phyloP scores from a whole-genome alignment of 306 rosid genomes.

The Corylus heterophylla region DNA sequence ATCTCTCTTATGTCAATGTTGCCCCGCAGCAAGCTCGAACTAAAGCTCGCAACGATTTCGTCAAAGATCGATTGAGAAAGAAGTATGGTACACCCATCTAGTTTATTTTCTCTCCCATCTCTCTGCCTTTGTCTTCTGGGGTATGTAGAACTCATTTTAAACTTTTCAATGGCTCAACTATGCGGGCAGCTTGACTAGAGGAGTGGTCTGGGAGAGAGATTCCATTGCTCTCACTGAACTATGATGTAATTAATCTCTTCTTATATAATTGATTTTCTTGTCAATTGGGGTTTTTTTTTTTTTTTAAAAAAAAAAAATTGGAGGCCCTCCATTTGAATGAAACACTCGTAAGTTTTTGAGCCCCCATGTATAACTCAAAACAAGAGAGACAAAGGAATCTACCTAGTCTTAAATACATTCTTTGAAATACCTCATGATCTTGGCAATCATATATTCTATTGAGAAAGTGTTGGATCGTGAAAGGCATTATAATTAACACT shows the following conservation, averaged over 20 bases:
- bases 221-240: not conserved
- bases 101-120: not conserved
- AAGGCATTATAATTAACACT: too few relatives aligned
- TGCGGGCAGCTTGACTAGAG: not conserved
- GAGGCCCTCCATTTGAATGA: not conserved
- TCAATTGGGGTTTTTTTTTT: not conserved
- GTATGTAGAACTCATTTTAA: not conserved
- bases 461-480: too few relatives aligned
- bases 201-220: not conserved
- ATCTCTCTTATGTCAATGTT: constrained; percentile 62
- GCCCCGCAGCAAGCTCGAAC: constrained; percentile 78
- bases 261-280: not conserved
- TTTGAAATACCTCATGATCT: too few relatives aligned
- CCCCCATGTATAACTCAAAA: too few relatives aligned
- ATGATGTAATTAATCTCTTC: not conserved
- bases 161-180: not conserved
- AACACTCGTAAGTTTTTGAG: too few relatives aligned
- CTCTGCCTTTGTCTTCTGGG: not conserved
- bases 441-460: too few relatives aligned
- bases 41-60: constrained; percentile 60
- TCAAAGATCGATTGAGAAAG: constrained; percentile 49
- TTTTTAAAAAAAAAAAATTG: too few relatives aligned
- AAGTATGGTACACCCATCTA: constrained; percentile 45
- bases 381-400: too few relatives aligned
- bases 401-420: too few relatives aligned